Percentiles rank a stretch among this genome's conserved stretches.
Evolutionary conservation across 768 basidiomycete genomes (phyloP).

Genomic region (Kwoniella sp.): DNA sequence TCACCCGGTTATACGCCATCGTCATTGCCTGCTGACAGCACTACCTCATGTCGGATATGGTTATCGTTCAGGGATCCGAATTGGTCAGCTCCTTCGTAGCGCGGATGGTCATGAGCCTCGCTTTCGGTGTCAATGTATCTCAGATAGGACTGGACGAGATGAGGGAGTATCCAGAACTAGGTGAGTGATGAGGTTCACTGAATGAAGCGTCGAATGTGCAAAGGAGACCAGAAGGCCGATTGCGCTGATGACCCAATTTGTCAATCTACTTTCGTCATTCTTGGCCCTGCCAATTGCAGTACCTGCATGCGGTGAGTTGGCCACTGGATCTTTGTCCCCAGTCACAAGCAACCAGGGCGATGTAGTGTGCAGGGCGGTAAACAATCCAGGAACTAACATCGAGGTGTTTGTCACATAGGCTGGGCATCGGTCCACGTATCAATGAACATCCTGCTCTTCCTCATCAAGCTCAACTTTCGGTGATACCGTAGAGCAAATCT

Average conservation of each 20-base stretch:
- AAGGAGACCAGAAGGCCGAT: background rate
- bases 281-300: constrained; percentile 9
- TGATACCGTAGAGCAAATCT: too few relatives aligned
- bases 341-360: too few relatives aligned
- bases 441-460: constrained; percentile 57
- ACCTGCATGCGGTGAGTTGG: constrained; percentile 44
- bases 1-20: too few relatives aligned
- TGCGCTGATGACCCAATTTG: background rate
- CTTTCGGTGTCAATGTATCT: constrained; percentile 56
- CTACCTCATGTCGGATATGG: background rate
- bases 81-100: constrained; percentile 57
- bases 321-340: background rate
- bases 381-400: too few relatives aligned
- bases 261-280: background rate
- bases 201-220: background rate
- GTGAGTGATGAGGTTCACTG: constrained; percentile 12
- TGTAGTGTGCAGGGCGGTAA: too few relatives aligned
- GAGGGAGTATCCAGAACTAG: constrained; percentile 57
- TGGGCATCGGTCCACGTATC: constrained; percentile 58
- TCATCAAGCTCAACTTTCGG: constrained; percentile 53
- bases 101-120: constrained; percentile 48
- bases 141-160: constrained; percentile 58
- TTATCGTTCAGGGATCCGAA: constrained; percentile 53
- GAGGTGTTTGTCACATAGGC: too few relatives aligned
- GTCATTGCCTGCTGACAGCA: too few relatives aligned